Evolutionary conservation across 495 filamentous ascomycete species (phyloP), one percentile per base, ranked within the genome.

Genomic region (Lichenothelia convexa): DNA sequence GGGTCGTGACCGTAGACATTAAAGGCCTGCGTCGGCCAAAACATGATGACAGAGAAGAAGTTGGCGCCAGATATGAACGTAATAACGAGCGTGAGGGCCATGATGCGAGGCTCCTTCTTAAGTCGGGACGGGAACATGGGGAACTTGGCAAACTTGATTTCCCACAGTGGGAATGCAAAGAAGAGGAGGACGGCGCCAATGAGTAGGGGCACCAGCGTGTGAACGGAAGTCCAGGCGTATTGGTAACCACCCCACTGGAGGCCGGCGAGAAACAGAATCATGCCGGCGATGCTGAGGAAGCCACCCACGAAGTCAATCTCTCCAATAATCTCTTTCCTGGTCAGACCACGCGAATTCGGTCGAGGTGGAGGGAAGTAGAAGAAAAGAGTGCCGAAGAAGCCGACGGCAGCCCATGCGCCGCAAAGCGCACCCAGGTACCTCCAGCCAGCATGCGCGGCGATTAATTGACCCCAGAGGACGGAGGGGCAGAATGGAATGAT

Each of bases 1-100:
- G 76, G 74, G 39, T 78, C 68, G 39, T 80, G 72, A 11, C 75
- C 75, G 41, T 78, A 80, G 6, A 80, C 72, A 46, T 80, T 80
- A 60, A 73, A 79, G 1, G 74, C 70, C 53, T 81, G 68, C 0
- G 71, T 76, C 0, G 77, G 77, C 77, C 76, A 81, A 45, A 81
- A 73, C 53, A 80, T 66, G 18, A 81, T 49, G 3, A 80, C 68
- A 11, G 73, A 73, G 57, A 80, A 80, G 64, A 80, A 81, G 49
- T 80, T 80, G 37, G 74, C 72, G 7, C 77, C 77, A 6, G 67
- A 73, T 31, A 82, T 77, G 53, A 75, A 77, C 8, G 75, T 80
- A 50, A 82, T 80, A 36, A 81, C 47, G 3, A 82, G 57, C 0
- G 73, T 80, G 4, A 81, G 52, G 15, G 59, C 53, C 3, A 82